Base-by-base conservation (phyloP, 805 yeast species). In the Zygotorulaspora danielsina region DNA sequence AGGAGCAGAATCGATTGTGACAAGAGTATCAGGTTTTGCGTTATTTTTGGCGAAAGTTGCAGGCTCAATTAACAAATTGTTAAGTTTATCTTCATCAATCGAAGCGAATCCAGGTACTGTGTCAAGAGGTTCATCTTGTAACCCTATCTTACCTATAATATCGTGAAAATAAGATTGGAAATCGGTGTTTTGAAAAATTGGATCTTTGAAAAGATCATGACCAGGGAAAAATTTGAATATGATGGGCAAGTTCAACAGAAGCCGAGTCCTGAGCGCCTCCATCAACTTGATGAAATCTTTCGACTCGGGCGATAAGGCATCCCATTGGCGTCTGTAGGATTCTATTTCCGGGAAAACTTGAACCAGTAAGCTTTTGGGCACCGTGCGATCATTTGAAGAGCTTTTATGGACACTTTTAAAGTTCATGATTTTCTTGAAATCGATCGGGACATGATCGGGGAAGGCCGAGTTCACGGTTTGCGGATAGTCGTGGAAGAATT, bases 301-400 rank as follows among this genome's bases (percentile, higher is more conserved):
- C 4, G 56, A 45, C 17, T 46, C 46, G 3, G 30, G 12, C 5
- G 49, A 32, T 42, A 58, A 33, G 13, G 21, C 31, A 17, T 42
- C 35, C 20, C 19, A 19, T 13, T 25, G 39, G 17, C 51, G 47
- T 24, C 45, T 49, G 31, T 51, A 55, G 17, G 42, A 39, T 38
- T 58, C 63, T 19, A 58, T 41, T 34, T 59, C 64, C 6, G 63
- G 63, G 41, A 59, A 59, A 9, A 59, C 20, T 39, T 55, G 56
- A n/a, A 45, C 48, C 12, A 57, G 28, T 9, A 55, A 39, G 7
- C 39, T 19, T 8, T 30, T 24, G 3, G 43, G 43, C 19, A 52
- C 46, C 11, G 17, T 12, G 6, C 21, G 7, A n/a, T 22, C 17
- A 12, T 19, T 19, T 8, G 11, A 15, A 7, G 34, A 19, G 15